Percentiles rank a stretch among this genome's conserved stretches.
Conservation (phyloP, 306 rosid genomes). For the Acacia confusa region DNA sequence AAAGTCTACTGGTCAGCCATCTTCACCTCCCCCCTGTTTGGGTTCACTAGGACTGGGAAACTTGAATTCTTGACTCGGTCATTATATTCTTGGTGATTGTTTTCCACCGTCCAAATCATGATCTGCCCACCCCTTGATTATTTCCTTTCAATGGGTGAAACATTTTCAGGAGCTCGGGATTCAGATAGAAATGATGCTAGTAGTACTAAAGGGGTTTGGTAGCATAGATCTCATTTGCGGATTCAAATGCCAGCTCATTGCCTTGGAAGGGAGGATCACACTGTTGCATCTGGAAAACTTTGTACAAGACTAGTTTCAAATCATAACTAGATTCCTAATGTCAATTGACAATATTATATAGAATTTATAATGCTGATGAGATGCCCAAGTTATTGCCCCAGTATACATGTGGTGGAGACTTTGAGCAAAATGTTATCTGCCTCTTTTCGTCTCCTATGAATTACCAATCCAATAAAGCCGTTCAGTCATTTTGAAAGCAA, state of each 20-base stretch:
- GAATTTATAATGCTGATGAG: slow-evolving; percentile 34
- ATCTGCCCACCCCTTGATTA: background rate
- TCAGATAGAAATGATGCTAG: slow-evolving; percentile 34
- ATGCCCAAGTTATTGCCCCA: slow-evolving; percentile 30
- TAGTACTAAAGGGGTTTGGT: slow-evolving; percentile 29
- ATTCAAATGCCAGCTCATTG: slow-evolving; percentile 28
- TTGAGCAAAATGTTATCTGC: background rate
- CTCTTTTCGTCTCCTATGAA: background rate
- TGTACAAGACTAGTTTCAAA: slow-evolving; percentile 17
- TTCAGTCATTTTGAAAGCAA: slow-evolving; percentile 12
- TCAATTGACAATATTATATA: slow-evolving; percentile 19
- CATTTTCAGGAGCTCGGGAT: slow-evolving; percentile 38
- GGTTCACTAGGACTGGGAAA: background rate
- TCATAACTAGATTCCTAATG: slow-evolving; percentile 19
- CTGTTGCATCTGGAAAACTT: slow-evolving; percentile 16
- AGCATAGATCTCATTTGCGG: slow-evolving; percentile 31
- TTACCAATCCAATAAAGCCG: background rate
- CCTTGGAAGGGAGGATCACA: slow-evolving; percentile 29
- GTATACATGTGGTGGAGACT: slow-evolving; percentile 4
- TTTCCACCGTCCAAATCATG: background rate
- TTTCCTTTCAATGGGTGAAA: background rate
- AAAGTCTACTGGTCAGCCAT: slow-evolving; percentile 52
- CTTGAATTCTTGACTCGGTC: background rate
- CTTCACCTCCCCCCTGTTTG: slow-evolving; percentile 12
- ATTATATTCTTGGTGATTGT: background rate